Conservation (phyloP, 345 rosid genomes). For the Euphorbia tirucalli region DNA sequence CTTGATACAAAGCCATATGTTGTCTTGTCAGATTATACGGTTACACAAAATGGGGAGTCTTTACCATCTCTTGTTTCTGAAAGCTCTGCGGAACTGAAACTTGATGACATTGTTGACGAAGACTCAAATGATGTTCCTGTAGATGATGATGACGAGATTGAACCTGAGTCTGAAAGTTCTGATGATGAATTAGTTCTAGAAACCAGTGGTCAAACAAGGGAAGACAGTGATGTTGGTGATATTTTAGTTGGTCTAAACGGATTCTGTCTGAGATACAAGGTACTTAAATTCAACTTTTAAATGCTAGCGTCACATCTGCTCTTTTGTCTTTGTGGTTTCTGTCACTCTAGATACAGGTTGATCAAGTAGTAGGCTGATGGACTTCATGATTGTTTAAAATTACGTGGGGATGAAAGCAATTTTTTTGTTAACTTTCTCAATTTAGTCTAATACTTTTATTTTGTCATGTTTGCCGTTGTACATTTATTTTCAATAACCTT, state of each 20-base stretch:
- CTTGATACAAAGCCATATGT: slow-evolving; percentile 72
- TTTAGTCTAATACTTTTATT: no score
- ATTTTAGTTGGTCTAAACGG: slow-evolving; percentile 45
- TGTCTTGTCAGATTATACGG: slow-evolving; percentile 61
- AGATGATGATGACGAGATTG: slow-evolving; percentile 51
- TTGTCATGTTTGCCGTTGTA: no score
- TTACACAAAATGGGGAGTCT: slow-evolving; percentile 38
- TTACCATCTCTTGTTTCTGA: slow-evolving; percentile 36
- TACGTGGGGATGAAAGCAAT: no score
- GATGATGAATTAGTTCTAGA: slow-evolving; percentile 45
- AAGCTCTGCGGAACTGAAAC: slow-evolving; percentile 30
- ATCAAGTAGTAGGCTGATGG: neutral
- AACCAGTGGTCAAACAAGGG: slow-evolving; percentile 22
- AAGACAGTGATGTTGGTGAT: slow-evolving; percentile 42
- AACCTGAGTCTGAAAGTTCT: slow-evolving; percentile 43
- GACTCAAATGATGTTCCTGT: slow-evolving; percentile 36
- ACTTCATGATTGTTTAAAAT: neutral
- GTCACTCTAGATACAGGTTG: neutral
- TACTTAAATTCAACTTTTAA: slow-evolving; percentile 22
- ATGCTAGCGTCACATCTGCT: neutral
- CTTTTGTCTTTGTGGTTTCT: neutral
- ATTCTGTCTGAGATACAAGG: slow-evolving; percentile 65
- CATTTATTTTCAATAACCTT: no score
- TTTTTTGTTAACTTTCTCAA: no score
- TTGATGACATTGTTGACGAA: slow-evolving; percentile 38